Evolutionary conservation across 179 eudicot genomes (phyloP), one percentile per base, ranked within the genome.

Genomic region (Beta macrorhiza): DNA sequence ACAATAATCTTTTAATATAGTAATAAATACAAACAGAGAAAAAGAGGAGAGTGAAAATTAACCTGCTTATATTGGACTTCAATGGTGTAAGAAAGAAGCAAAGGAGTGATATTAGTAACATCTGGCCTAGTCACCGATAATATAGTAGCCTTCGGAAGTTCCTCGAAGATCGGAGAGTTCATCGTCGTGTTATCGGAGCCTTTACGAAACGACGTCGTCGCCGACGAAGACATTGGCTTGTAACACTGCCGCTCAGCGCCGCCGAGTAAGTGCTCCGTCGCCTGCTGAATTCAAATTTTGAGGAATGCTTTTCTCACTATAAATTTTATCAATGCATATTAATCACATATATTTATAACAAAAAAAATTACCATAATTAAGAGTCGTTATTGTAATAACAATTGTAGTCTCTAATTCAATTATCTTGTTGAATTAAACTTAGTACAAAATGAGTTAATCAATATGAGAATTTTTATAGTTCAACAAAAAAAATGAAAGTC

Each of bases 11-110:
- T 6, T 20, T 13, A 67, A 5, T 0, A 15, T 0, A 15, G 42
- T 67, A 12, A 13, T n/a, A 32, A 58, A 67, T 0, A n/a, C n/a
- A n/a, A n/a, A 25, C 9, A 17, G 1, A 59, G 45, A 44, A 59
- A 72, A 29, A 84, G 76, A 62, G 53, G 19, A 32, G 8, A 5
- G 32, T 29, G 11, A 16, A 12, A 7, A 25, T 1, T 14, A 64
- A 83, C 98, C 98, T 96, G 92, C 82, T 91, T 94, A 79, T 92
- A 94, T 51, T 91, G 93, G 69, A 93, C 83, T 74, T 95, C 92
- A 76, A 96, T 96, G 57, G 91, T 89, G 86, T 94, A 94, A 15
- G 98, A 87, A 58, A 94, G 88, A 65, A 91, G 93, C 87, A 91
- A 78, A 22, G 97, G 97, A 83, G 97, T 89, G 64, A 92, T 90